A percentile compares a stretch with the other conserved stretches of the same genome.
Conservation (phyloP, 192 early-diverging fungal species). For the Linnemannia exigua region DNA sequence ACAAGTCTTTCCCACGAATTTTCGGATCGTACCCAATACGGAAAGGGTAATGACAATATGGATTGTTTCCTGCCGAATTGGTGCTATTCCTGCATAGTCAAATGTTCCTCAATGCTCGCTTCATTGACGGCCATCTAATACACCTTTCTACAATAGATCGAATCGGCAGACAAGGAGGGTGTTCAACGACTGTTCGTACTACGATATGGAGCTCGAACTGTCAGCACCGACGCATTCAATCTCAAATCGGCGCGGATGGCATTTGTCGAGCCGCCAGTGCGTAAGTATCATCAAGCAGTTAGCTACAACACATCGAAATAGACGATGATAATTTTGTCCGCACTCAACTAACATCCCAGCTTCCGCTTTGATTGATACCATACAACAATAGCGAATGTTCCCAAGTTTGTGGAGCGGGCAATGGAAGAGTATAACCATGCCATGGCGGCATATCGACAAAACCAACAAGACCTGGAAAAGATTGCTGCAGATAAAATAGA, state of each 20-base stretch:
- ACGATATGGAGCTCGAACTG: not conserved
- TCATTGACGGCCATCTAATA: not conserved
- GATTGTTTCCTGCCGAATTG: too few species aligned
- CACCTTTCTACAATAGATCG: conserved; percentile 19
- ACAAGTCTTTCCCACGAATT: not conserved
- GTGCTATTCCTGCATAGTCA: too few species aligned
- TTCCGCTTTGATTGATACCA: not conserved
- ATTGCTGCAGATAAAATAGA: not conserved
- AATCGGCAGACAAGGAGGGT: conserved; percentile 25
- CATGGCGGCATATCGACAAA: conserved; percentile 10
- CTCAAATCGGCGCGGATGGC: conserved; percentile 31
- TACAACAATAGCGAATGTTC: conserved; percentile 14
- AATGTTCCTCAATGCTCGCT: not conserved
- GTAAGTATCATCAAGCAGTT: not conserved
- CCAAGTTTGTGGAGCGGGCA: conserved; percentile 34
- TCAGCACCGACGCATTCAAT: conserved; percentile 20
- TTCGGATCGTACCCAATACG: conserved; percentile 25
- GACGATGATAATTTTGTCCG: not conserved
- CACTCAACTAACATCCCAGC: not conserved
- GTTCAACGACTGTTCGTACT: conserved; percentile 10
- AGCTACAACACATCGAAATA: not conserved
- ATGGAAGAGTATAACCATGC: conserved; percentile 18
- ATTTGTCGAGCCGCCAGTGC: conserved; percentile 14
- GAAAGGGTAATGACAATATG: conserved; percentile 21
- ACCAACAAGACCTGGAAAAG: not conserved